These are phyloP conservation scores for Blastomyces emzantsi DNA, from an alignment of 2,329 filamentous ascomycete species.

Conservation along the genomic window DNA sequence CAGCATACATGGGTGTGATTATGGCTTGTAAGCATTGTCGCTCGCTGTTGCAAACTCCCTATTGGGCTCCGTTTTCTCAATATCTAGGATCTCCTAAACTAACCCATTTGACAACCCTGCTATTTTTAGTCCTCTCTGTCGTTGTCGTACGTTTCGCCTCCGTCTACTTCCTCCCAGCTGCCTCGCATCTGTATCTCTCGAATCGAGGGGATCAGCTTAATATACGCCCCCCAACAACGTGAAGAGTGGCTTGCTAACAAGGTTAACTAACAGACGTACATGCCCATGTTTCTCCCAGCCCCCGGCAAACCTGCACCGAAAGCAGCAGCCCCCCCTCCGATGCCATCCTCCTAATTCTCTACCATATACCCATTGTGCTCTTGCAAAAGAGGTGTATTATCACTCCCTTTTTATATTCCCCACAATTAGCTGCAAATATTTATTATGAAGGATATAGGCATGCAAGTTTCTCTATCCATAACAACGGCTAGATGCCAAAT, in stretches of 20 bases:
- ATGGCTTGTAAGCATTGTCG: conserved; percentile 58
- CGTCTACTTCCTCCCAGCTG: background rate
- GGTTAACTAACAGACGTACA: conserved; percentile 44
- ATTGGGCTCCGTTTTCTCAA: background rate
- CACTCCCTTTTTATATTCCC: background rate
- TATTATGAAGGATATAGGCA: background rate
- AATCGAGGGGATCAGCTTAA: background rate
- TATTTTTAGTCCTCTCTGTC: conserved; percentile 50
- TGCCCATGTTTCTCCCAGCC: conserved; percentile 57
- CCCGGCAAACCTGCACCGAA: conserved; percentile 26
- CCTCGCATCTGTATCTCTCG: conserved; percentile 1
- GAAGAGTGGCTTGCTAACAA: conserved; percentile 8
- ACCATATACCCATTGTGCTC: background rate
- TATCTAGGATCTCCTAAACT: conserved; percentile 12
- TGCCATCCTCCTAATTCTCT: conserved; percentile 24
- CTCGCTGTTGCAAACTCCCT: conserved; percentile 9
- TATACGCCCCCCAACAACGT: background rate
- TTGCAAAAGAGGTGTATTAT: background rate
- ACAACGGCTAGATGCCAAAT: background rate
- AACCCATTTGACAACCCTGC: background rate
- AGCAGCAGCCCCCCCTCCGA: conserved; percentile 43
- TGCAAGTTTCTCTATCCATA: background rate
- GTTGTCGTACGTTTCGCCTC: conserved; percentile 35
- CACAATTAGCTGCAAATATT: background rate
- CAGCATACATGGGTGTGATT: conserved; percentile 63